A percentile compares a stretch with the other conserved stretches of the same genome.
Evolutionary conservation across 768 basidiomycete genomes (phyloP).

Genomic region (Nidularia sp.): DNA sequence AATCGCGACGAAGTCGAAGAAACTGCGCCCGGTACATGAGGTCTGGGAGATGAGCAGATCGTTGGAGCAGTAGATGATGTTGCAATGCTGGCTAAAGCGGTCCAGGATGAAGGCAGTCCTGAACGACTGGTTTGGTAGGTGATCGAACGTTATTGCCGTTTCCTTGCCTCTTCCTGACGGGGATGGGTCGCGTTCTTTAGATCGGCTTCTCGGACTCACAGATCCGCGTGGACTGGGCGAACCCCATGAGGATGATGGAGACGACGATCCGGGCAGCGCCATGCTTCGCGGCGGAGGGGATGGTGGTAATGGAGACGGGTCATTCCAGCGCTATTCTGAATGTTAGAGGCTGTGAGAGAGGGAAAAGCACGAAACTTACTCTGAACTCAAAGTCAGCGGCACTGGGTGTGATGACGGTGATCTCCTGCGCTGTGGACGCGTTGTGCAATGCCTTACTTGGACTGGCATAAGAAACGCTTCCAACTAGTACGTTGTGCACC

Average conservation of each 20-base stretch:
- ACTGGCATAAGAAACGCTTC: slow-evolving; percentile 75
- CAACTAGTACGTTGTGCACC: slow-evolving; percentile 69
- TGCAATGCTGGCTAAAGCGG: slow-evolving; percentile 65
- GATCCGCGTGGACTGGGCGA: slow-evolving; percentile 8
- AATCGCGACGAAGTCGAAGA: slow-evolving; percentile 71
- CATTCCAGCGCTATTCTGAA: slow-evolving; percentile 56
- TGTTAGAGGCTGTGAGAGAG: neutral
- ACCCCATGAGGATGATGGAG: slow-evolving; percentile 20
- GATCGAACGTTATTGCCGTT: slow-evolving; percentile 44
- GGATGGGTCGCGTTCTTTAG: slow-evolving; percentile 6
- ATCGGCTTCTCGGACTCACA: too few relatives aligned
- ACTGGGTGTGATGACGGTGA: slow-evolving; percentile 65
- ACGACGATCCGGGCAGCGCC: slow-evolving; percentile 22
- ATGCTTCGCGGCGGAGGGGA: slow-evolving; percentile 33
- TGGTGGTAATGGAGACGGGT: slow-evolving; percentile 60
- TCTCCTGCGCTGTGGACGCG: slow-evolving; percentile 80
- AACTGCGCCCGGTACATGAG: slow-evolving; percentile 57
- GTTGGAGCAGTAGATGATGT: slow-evolving; percentile 71
- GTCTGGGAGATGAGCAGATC: slow-evolving; percentile 59
- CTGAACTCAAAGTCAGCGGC: slow-evolving; percentile 50
- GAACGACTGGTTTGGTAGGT: slow-evolving; percentile 65
- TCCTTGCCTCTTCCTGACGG: neutral
- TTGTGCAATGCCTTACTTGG: slow-evolving; percentile 76
- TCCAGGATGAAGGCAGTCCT: slow-evolving; percentile 81
- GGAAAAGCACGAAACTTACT: slow-evolving; percentile 23